Conservation (phyloP, 169 alveolate genomes). For the Eimeria sp. region DNA sequence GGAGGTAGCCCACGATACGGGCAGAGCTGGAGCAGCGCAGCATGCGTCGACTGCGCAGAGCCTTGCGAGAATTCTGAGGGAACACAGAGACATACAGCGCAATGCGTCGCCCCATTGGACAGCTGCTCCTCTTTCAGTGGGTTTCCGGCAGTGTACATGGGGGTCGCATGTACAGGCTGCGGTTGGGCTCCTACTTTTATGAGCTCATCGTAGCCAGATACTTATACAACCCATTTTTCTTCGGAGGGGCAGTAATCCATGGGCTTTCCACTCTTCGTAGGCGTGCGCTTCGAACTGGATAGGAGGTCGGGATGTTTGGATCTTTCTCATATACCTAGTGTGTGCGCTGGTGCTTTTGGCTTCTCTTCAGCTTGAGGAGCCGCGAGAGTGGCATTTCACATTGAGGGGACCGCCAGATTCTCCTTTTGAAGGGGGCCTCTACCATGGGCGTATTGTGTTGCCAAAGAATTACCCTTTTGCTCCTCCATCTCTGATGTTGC, state of each 20-base stretch:
- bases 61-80: constrained; percentile 87
- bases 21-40: constrained; percentile 73
- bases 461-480: constrained; percentile 95
- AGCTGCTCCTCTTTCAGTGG: constrained; percentile 79
- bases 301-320: neutral
- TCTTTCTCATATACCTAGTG: neutral
- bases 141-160: neutral
- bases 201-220: neutral
- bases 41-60: constrained; percentile 84
- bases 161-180: neutral
- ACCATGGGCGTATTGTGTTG: constrained; percentile 95
- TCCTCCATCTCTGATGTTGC: constrained; percentile 95
- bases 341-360: neutral
- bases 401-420: constrained; percentile 93
- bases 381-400: constrained; percentile 96
- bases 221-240: neutral
- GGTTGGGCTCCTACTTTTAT: neutral
- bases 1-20: constrained; percentile 72
- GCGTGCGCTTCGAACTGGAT: neutral
- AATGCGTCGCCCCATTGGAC: constrained; percentile 85
- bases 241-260: neutral
- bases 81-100: constrained; percentile 86
- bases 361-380: constrained; percentile 88
- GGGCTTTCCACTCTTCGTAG: neutral
- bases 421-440: constrained; percentile 96